Base-by-base conservation (phyloP, 495 filamentous ascomycete genomes). In the Aspergillus sclerotioniger region DNA sequence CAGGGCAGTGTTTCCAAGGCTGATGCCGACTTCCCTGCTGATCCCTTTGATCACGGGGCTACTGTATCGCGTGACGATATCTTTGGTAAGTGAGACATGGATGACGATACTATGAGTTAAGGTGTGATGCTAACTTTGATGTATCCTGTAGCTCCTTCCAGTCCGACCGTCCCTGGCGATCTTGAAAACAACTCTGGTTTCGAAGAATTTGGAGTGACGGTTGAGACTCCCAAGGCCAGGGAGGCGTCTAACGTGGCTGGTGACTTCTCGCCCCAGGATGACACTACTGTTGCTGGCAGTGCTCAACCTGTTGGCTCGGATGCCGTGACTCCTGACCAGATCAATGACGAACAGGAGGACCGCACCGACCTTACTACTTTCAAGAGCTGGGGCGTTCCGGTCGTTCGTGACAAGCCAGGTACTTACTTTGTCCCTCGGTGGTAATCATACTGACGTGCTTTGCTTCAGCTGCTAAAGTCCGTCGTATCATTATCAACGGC, bases 401-500 rank as follows among this genome's bases (percentile, higher is more conserved):
- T 54, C 29, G 35, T 39, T 21, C 62, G 66, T 29, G 53, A 55
- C 39, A 68, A 66, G 54, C 69, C 71, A 13, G 63, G 69, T 74
- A 70, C 37, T 44, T 19, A 31, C 41, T 29, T 31, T 46, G 2
- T 52, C 13, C 6, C 13, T 46, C 6, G 0, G 48, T 8, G 16
- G 15, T 19, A 17, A 16, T 7, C 1, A 28, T 45, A 50, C 63
- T 63, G 56, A 70, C 56, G 15, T 44, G 21, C n/a, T 20, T 9
- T 44, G 46, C 10, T 37, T 16, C 52, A 78, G 74, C 70, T 39
- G 61, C 76, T 29, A 61, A 65, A 10, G 47, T 65, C 19, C 65
- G 71, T 47, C 67, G 64, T 1, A 54, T 75, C n/a, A 59, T 77
- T 8, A 69, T 82, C 47, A 75, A 67, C 31, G 60, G 64, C 46